Evolutionary conservation across 1,284 basidiomycete species (phyloP), one percentile per base, ranked within the genome.

Genomic region (Pseudozyma pruni): DNA sequence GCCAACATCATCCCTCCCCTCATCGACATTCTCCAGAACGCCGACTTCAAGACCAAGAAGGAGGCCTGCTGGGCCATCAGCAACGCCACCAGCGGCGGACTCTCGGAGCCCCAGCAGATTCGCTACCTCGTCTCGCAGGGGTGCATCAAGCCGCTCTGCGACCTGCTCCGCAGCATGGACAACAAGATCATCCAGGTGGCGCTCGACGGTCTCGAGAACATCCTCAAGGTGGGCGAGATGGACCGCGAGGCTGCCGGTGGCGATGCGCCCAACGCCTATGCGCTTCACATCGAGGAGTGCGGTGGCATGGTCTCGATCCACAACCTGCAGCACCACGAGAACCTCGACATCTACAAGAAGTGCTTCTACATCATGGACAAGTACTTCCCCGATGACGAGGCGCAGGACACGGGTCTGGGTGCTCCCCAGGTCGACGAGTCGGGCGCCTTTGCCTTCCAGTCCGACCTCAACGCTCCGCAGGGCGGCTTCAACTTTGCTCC

Each of bases 1-100:
- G 86, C 86, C 80, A 88, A 88, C 83, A 94, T 99, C 80, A 90
- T 98, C 68, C 93, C 96, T 57, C 96, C 96, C 62, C 89, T 99
- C 63, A 95, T 99, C 87, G 95, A 97, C 86, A 97, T 98, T 76
- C 90, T 99, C 58, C 90, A 91, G 83, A 90, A 96, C 79, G 96
- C 94, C 59, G 96, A 99, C 85, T 98, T 98, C 88, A 98, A 98
- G 87, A 98, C 96, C 45, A 91, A 93, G 84, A 99, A 99, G 86
- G 96, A 99, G 84, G 96, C 96, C 4, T 98, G 94, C 86, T 99
- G 96, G 96, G 96, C 96, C 16, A 94, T 99, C 79, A 97, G 94
- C 43, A 99, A 99, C 84, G 96, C 96, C 10, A 99, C 96, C 33
- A 96, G 93, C 42, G 96, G 96, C 67, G 96, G 94, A 74, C 88